Percentiles rank a stretch among this genome's conserved stretches.
Conservation (phyloP, 139 green algal genomes). For the Haematococcus lacustris region DNA sequence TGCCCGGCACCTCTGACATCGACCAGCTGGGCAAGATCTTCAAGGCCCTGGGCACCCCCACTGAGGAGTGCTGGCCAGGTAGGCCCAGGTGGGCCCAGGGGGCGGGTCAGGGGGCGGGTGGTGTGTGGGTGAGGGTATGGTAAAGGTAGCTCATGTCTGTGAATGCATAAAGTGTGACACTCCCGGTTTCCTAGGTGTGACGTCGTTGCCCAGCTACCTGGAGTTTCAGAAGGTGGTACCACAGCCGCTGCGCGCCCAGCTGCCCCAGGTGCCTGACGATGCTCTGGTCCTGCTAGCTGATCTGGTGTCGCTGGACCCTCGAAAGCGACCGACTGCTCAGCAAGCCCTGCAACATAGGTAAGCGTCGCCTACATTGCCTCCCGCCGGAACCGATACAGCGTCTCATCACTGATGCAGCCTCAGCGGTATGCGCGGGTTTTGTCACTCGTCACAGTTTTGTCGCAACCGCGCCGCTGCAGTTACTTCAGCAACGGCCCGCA, state of each 20-base stretch:
- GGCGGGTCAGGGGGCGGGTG: background rate
- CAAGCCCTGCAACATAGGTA: constrained; percentile 15
- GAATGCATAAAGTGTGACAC: background rate
- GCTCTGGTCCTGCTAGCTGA: constrained; percentile 47
- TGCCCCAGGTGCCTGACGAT: constrained; percentile 29
- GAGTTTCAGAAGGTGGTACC: constrained; percentile 31
- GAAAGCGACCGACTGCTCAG: constrained; percentile 9
- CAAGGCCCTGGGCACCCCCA: constrained; percentile 63
- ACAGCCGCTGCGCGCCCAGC: background rate
- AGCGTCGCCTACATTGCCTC: background rate
- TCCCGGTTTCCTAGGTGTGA: constrained; percentile 6
- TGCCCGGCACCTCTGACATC: constrained; percentile 70
- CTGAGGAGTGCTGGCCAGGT: constrained; percentile 57
- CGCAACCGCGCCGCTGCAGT: background rate
- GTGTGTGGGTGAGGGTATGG: background rate
- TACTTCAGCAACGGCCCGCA: background rate
- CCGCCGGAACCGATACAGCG: background rate
- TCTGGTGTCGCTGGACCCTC: constrained; percentile 46
- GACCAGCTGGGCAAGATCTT: constrained; percentile 82
- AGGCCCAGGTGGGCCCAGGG: constrained; percentile 9
- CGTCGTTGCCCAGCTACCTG: constrained; percentile 50
- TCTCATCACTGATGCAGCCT: background rate
- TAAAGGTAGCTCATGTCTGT: background rate
- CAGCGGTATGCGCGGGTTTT: background rate
- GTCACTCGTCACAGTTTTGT: background rate